Percentiles rank a stretch among this genome's conserved stretches.
Evolutionary conservation across 345 rosid species (phyloP).

Genomic region (Syzygium aqueum): DNA sequence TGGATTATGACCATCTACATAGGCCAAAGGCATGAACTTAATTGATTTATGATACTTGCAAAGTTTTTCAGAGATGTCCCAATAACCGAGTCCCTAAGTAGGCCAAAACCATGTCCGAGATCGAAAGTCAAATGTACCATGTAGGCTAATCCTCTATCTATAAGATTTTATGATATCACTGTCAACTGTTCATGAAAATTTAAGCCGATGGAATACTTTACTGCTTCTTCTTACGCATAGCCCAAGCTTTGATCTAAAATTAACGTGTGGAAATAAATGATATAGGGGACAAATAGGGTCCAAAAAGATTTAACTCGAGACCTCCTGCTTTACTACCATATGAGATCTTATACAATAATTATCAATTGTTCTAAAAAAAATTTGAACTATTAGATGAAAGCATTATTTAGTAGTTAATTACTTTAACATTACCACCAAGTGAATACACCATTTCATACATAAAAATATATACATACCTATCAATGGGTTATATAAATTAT

Average conservation of each 20-base stretch:
- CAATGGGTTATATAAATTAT: neutral
- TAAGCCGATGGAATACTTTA: neutral
- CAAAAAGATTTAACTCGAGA: neutral
- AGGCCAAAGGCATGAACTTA: neutral
- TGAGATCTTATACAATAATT: neutral
- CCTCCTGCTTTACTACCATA: rapidly evolving
- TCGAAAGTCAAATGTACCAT: no score
- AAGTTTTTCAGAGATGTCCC: no score
- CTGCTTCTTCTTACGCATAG: no score
- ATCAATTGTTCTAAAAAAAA: neutral
- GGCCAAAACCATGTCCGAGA: no score
- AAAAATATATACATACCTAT: neutral
- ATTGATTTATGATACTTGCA: no score
- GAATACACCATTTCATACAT: neutral
- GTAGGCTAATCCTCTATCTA: no score
- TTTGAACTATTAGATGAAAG: no score
- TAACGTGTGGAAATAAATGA: neutral
- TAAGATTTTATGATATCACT: no score
- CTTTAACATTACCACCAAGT: no score
- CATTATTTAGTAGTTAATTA: neutral
- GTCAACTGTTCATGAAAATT: no score
- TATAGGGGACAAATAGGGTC: neutral
- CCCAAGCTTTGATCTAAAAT: neutral
- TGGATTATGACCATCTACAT: neutral
- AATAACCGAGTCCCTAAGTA: neutral